Base-by-base conservation (phyloP, 805 yeast genomes). In the Ascoidea rubescens region DNA sequence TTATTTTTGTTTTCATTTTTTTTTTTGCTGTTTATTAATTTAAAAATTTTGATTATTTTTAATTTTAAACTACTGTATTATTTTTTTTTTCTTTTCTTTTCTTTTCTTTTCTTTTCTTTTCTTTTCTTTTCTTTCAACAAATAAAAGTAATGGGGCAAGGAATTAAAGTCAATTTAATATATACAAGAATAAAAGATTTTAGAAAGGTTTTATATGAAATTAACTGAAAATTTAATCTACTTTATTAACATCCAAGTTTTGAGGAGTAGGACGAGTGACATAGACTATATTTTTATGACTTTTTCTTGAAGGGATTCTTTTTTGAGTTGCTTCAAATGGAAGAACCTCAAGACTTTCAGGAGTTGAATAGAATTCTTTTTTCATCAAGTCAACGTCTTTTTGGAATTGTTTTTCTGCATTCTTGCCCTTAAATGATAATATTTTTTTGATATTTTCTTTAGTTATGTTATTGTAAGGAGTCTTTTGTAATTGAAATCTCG, bases 401-500 rank as follows among this genome's bases (percentile, higher is more conserved):
- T 75, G 67, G 63, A 88, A 86, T 51, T 69, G 67, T 42, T 64
- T 67, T 49, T 72, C 69, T 6, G 87, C 87, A 54, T 76, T 68
- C n/a, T 62, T 60, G 14, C 43, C 43, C 54, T 82, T 69, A 51
- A 64, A 63, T 51, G 66, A 62, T 5, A 72, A 64, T 52, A 85
- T 67, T 58, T 79, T 77, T 2, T 67, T 64, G 48, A 81, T 78
- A 59, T 86, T 84, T 55, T 71, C 68, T 55, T 69, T 58, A 8
- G 95, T 84, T 42, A 80, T 60, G 5, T 61, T 56, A 58, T 80
- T 82, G 17, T 78, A 53, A 28, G 75, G 76, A 52, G 75, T 66
- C 4, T 76, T 79, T 62, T 82, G 87, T 50, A 74, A 67, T 67
- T 85, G 82, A 51, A 84, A 70, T 58, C 96, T 75, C n/a, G 95